A percentile compares a stretch with the other conserved stretches of the same genome.
These are phyloP conservation scores for Hordeum vulgare DNA, from an alignment of 176 grass and related monocot species.

Conservation along the genomic window DNA sequence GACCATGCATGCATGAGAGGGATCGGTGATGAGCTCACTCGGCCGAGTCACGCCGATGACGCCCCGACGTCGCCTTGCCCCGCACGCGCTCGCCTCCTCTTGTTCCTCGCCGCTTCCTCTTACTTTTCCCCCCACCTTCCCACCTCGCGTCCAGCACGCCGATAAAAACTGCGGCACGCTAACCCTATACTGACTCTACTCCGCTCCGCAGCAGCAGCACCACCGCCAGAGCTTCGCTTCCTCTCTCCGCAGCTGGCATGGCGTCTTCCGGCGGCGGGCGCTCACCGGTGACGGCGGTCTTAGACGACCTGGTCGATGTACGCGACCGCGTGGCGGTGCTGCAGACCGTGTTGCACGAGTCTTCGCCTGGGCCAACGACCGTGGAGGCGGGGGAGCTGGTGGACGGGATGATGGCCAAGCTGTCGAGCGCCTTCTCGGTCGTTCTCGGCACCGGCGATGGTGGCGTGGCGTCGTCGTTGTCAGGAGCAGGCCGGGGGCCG, in stretches of 20 bases:
- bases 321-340: conserved; percentile 11
- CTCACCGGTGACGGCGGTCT: background rate
- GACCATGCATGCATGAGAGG: background rate
- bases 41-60: conserved; percentile 21
- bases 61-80: background rate
- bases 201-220: background rate
- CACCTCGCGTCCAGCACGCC: background rate
- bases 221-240: too few species aligned
- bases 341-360: conserved; percentile 21
- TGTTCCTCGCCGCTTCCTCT: conserved; percentile 22
- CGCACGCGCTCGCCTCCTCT: background rate
- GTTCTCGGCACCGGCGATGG: background rate
- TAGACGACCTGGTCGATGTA: conserved; percentile 12
- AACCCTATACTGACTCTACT: background rate
- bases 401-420: conserved; percentile 28
- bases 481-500: background rate
- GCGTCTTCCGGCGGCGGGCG: background rate
- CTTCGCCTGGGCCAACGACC: background rate
- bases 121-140: conserved; percentile 33
- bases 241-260: background rate
- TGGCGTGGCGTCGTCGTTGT: background rate
- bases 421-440: conserved; percentile 25
- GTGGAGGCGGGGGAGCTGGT: background rate
- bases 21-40: conserved; percentile 5
- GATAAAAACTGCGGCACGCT: conserved; percentile 33